Evolutionary conservation across 2,329 filamentous ascomycete species (phyloP).

Genomic region (Geosmithia morbida): DNA sequence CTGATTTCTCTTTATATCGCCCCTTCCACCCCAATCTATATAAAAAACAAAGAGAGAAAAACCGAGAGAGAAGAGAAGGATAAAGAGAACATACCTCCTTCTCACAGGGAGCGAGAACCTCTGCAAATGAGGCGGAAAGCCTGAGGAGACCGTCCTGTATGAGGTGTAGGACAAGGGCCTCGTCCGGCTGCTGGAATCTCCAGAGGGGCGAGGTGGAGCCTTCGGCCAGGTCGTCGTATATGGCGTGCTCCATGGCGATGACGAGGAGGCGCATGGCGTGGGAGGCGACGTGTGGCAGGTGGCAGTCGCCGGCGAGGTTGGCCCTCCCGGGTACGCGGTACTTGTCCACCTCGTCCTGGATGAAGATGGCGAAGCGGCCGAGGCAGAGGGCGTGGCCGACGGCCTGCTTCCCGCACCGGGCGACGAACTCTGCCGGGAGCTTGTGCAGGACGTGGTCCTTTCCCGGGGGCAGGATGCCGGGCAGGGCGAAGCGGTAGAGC

Average conservation of each 20-base stretch:
- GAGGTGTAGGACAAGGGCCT: conserved; percentile 15
- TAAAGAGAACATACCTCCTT: conserved; percentile 10
- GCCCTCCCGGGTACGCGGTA: conserved; percentile 7
- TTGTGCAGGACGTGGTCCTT: conserved; percentile 16
- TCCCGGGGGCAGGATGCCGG: conserved; percentile 16
- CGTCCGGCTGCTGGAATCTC: conserved; percentile 15
- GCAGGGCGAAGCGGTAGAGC: conserved; percentile 22
- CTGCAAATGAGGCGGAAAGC: conserved; percentile 17
- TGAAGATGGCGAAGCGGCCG: conserved; percentile 19
- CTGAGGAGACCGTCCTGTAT: conserved; percentile 16
- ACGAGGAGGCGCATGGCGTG: conserved; percentile 17
- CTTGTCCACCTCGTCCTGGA: conserved; percentile 13
- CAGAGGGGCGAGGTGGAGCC: conserved; percentile 21
- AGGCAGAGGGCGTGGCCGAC: conserved; percentile 21
- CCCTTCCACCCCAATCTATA: too few species aligned
- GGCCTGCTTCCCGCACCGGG: conserved; percentile 21
- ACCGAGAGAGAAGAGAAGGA: background rate
- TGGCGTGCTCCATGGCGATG: conserved; percentile 17
- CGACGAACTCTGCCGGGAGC: conserved; percentile 19
- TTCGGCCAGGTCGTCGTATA: conserved; percentile 18
- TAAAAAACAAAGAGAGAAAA: too few species aligned
- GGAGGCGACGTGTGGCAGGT: conserved; percentile 15
- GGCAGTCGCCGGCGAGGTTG: conserved; percentile 13
- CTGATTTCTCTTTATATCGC: too few species aligned
- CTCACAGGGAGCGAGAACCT: conserved; percentile 12